Conservation (phyloP, 257 asterid species). For the Primulina tabacum region DNA sequence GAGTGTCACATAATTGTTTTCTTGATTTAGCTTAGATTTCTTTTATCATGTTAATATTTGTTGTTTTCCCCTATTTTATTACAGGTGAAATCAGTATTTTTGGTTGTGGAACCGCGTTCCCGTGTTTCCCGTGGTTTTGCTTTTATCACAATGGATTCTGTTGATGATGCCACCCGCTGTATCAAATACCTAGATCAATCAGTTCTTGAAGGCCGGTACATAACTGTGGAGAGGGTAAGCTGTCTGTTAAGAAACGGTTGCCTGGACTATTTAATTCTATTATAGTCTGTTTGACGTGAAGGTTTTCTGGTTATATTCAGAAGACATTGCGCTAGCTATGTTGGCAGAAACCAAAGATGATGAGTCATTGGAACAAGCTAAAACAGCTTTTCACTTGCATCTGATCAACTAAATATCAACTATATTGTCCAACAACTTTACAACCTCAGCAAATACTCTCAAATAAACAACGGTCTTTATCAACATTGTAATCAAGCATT, state of each 20-base stretch:
- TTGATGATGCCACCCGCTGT: conserved; percentile 86
- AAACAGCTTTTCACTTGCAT: conserved; percentile 92
- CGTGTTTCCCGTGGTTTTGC: conserved; percentile 97
- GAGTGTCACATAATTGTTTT: conserved; percentile 3
- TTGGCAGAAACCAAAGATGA: conserved; percentile 98
- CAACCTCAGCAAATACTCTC: conserved; percentile 90
- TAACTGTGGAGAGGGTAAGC: conserved; percentile 93
- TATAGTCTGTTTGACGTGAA: conserved; percentile 74
- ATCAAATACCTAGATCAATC: conserved; percentile 93
- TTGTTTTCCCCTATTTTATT: conserved; percentile 7
- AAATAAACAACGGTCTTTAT: conserved; percentile 87
- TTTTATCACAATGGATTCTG: conserved; percentile 73
- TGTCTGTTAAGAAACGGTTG: conserved; percentile 32
- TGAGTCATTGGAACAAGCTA: conserved; percentile 95
- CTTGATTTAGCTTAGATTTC: conserved; percentile 4
- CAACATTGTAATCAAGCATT: conserved; percentile 90
- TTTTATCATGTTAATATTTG: conserved; percentile 14
- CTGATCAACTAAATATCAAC: conserved; percentile 96
- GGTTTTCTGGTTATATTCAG: conserved; percentile 97
- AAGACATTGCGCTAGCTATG: conserved; percentile 88
- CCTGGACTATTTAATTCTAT: conserved; percentile 38
- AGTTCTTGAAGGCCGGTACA: conserved; percentile 86
- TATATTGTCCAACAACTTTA: conserved; percentile 89
- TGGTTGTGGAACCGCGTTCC: conserved; percentile 94
- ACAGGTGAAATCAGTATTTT: conserved; percentile 77